Evolutionary conservation across 371 early-diverging fungal species (phyloP), one percentile per base, ranked within the genome.

Genomic region (Mortierella sp.): DNA sequence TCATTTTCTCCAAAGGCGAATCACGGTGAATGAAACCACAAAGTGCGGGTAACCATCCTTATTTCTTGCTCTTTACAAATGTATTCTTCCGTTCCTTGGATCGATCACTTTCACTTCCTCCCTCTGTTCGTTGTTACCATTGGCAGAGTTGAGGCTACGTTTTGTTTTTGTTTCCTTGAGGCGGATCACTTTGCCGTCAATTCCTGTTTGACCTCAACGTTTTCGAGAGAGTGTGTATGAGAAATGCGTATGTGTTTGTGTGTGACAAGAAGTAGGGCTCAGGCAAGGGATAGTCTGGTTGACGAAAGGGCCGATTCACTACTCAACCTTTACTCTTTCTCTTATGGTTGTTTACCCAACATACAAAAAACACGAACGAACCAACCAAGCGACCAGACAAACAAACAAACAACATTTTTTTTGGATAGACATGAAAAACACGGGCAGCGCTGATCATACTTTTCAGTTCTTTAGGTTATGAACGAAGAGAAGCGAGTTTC

Each of bases 361-460:
- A 58, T 31, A 19, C 31, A 5, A 31, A 31, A 29, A 34, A 58
- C 58, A 34, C 37, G 58, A 58, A 31, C 37, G 34, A 58, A 58
- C 22, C 58, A 58, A 55, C 55, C 31, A 53, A 16, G 16, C 55
- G 26, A 31, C 9, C 37, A 40, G 39, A 40, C 40, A 40, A 40
- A 34, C 64, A 64, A 40, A 39, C n/a, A 64, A 40, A 41, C 14
- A 40, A 45, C 26, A 43, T 2, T 45, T 58, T 58, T 58, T 58
- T 58, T 58, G 16, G 34, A 22, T 44, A 19, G 29, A 66, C n/a
- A 64, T 4, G 40, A n/a, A 64, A 64, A 66, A 66, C 66, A 66
- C 66, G 66, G 66, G 66, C 68, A 68, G 47, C 52, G 9, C 6
- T 22, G 66, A 16, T 34, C 2, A 52, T 68, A 31, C 52, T 48